A percentile compares a stretch with the other conserved stretches of the same genome.
These are phyloP conservation scores for Saccharomyces pastorianus DNA, from an alignment of 1,139 yeast species.

Conservation along the genomic window DNA sequence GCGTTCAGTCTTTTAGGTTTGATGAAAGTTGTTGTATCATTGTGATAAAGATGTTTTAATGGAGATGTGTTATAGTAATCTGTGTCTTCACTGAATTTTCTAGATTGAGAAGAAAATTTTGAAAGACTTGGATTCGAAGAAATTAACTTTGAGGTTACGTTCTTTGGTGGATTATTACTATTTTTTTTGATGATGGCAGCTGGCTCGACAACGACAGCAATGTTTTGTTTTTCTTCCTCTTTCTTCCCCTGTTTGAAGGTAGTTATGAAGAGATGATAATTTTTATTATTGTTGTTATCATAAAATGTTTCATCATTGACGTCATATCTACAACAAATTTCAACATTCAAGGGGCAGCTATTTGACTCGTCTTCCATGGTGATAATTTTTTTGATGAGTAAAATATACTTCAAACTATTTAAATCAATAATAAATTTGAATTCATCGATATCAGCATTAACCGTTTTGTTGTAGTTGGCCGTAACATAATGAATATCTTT, in stretches of 20 bases:
- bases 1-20: constrained; percentile 17
- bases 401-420: constrained; percentile 27
- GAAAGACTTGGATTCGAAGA: constrained; percentile 1
- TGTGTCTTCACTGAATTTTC: constrained; percentile 25
- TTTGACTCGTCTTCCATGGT: constrained; percentile 1
- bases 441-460: constrained; percentile 23
- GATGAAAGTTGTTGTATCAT: constrained; percentile 13
- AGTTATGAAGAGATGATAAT: constrained; percentile 15
- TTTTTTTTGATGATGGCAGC: not conserved
- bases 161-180: not conserved
- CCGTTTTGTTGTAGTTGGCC: constrained; percentile 21
- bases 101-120: constrained; percentile 6
- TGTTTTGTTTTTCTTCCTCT: not conserved
- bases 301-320: constrained; percentile 29
- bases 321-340: constrained; percentile 29
- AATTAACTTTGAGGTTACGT: not conserved
- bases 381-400: constrained; percentile 7
- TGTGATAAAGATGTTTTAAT: constrained; percentile 23
- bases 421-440: constrained; percentile 26
- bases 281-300: constrained; percentile 30
- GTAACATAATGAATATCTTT: constrained; percentile 25
- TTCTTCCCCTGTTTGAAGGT: constrained; percentile 1
- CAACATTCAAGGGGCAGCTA: constrained; percentile 15
- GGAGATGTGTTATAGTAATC: constrained; percentile 29
- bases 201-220: constrained; percentile 1